These are phyloP conservation scores for Geotrichum restrictum DNA, from an alignment of 1,139 yeast species.

Conservation along the genomic window DNA sequence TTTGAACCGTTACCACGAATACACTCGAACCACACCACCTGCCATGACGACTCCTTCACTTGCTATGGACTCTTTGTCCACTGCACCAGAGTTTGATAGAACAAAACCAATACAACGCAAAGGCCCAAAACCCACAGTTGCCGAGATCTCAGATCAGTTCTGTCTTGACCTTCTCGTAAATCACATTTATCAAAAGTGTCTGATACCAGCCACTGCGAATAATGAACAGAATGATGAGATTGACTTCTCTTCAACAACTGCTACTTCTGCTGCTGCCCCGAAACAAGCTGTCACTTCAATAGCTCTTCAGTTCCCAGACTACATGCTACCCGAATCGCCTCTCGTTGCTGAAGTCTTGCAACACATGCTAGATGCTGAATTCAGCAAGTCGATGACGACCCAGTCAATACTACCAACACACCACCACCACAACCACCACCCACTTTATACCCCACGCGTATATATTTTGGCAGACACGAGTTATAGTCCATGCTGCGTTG, in stretches of 20 bases:
- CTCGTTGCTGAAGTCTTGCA: slow-evolving; percentile 54
- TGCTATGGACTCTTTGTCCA: slow-evolving; percentile 43
- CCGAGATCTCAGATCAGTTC: slow-evolving; percentile 42
- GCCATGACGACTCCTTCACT: slow-evolving; percentile 49
- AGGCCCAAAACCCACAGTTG: slow-evolving; percentile 37
- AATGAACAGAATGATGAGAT: slow-evolving; percentile 35
- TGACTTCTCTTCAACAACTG: neutral
- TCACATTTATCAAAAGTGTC: slow-evolving; percentile 28
- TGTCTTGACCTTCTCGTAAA: slow-evolving; percentile 26
- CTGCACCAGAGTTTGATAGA: slow-evolving; percentile 48
- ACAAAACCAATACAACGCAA: slow-evolving; percentile 43
- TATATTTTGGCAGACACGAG: slow-evolving; percentile 81
- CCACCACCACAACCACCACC: too few relatives aligned
- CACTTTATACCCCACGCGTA: slow-evolving; percentile 22
- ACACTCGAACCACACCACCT: too few relatives aligned
- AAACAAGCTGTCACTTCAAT: slow-evolving; percentile 43
- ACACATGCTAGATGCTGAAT: slow-evolving; percentile 30
- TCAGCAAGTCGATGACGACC: slow-evolving; percentile 16
- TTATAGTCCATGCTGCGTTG: slow-evolving; percentile 92
- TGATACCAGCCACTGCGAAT: slow-evolving; percentile 42
- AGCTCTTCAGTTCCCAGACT: slow-evolving; percentile 89
- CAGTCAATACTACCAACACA: too few relatives aligned
- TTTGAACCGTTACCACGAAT: too few relatives aligned
- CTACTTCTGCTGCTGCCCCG: neutral
- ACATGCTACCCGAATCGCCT: slow-evolving; percentile 71